Evolutionary conservation across 768 basidiomycete species (phyloP).

Genomic region (Pleurotus platypus): DNA sequence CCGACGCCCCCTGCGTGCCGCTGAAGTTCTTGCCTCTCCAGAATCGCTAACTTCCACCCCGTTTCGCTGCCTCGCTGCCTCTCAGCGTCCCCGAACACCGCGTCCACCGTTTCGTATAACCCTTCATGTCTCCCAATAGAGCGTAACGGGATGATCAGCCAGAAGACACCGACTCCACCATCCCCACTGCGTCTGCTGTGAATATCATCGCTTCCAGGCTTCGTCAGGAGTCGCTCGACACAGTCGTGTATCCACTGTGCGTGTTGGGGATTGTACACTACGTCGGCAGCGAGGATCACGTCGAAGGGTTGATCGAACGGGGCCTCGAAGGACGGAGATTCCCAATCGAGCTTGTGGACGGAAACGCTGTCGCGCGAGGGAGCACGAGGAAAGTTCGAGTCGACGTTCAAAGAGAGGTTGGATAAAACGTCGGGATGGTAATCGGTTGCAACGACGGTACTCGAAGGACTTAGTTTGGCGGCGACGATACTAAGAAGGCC

Average conservation of each 20-base stretch:
- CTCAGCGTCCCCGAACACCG: slow-evolving; percentile 38
- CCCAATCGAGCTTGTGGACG: slow-evolving; percentile 66
- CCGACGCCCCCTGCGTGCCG: slow-evolving; percentile 50
- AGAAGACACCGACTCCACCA: slow-evolving; percentile 49
- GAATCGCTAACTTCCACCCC: slow-evolving; percentile 36
- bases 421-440: slow-evolving; percentile 72
- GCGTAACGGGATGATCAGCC: slow-evolving; percentile 72
- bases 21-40: slow-evolving; percentile 43
- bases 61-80: not conserved
- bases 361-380: slow-evolving; percentile 24
- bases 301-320: slow-evolving; percentile 50
- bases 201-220: slow-evolving; percentile 15
- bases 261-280: slow-evolving; percentile 71
- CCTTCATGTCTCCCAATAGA: slow-evolving; percentile 60
- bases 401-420: slow-evolving; percentile 63
- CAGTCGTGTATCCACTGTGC: slow-evolving; percentile 66
- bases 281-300: slow-evolving; percentile 74
- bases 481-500: slow-evolving; percentile 75
- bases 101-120: slow-evolving; percentile 52
- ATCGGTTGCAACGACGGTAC: slow-evolving; percentile 64
- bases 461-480: slow-evolving; percentile 36
- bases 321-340: slow-evolving; percentile 31
- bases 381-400: slow-evolving; percentile 38
- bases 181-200: not conserved
- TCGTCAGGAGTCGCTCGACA: slow-evolving; percentile 45